A percentile compares a stretch with the other conserved stretches of the same genome.
Evolutionary conservation across 345 rosid genomes (phyloP).

Genomic region (Salix viminalis): DNA sequence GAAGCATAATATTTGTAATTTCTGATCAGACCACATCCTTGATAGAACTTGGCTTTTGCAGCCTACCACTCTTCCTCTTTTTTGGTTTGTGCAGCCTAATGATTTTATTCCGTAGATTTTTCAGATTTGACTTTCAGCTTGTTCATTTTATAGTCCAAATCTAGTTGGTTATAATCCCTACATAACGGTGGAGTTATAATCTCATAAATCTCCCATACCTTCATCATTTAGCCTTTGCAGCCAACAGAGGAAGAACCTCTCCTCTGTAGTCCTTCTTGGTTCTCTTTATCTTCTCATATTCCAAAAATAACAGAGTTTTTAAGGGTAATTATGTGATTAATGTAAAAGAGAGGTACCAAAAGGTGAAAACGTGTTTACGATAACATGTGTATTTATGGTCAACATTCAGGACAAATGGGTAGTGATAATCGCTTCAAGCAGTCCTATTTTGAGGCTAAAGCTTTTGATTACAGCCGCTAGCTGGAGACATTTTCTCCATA

Average conservation of each 20-base stretch:
- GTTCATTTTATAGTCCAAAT: no score
- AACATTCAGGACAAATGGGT: background rate
- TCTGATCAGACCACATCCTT: no score
- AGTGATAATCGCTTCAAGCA: background rate
- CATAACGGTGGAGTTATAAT: background rate
- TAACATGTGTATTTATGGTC: background rate
- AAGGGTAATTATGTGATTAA: background rate
- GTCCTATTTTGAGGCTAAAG: constrained; percentile 1
- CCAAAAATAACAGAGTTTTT: background rate
- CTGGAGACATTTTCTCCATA: constrained; percentile 20
- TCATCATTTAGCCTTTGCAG: background rate
- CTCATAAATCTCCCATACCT: background rate
- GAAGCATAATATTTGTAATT: no score
- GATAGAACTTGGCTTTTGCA: no score
- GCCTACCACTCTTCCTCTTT: no score
- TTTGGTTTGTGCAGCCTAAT: no score
- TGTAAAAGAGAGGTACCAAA: background rate
- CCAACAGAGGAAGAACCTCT: background rate
- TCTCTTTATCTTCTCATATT: background rate
- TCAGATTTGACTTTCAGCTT: no score
- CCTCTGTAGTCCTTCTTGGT: background rate
- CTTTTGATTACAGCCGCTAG: constrained; percentile 6
- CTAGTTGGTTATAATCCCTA: background rate
- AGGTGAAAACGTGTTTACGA: background rate
- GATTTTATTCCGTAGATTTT: no score